Base-by-base conservation (phyloP, 495 filamentous ascomycete genomes). In the Cairneyella variabilis region DNA sequence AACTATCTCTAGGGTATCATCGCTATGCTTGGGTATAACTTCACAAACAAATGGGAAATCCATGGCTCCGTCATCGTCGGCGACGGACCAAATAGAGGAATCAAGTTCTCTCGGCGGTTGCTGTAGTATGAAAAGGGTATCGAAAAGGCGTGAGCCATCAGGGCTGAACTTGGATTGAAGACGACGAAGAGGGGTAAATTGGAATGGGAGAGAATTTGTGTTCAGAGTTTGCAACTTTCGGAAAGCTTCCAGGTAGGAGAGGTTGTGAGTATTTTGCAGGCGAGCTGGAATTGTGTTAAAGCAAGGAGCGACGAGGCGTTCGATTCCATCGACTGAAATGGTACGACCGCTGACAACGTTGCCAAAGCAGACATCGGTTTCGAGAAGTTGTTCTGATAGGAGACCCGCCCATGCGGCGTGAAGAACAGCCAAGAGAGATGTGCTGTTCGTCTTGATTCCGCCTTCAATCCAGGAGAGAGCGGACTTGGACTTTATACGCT, bases 231-330 rank as follows among this genome's bases (percentile, higher is more conserved):
- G 83, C 6, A 88, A 71, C 1, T 64, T 62, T 26, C 71, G 73
- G 53, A 75, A 59, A 25, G 62, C 58, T 49, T 61, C 62, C 6
- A 61, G 37, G 30, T 61, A 61, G 3, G 55, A 51, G n/a, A 59
- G 21, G 4, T 51, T 61, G 16, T 61, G 51, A 10, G 51, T 51
- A 22, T 59, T 43, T 63, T 65, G 54, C 74, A 86, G 65, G 17
- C 90, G 77, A n/a, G 90, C 68, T 1, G 91, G 90, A 18, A 96
- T 72, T 0, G 91, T 96, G 54, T 92, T 95, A 69, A 96, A 93
- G 63, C 89, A 90, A 1, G 91, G 91, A 1, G 86, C 84, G 18
- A 95, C 78, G 8, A 96, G 80, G 4, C 81, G 73, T 11, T 89
- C 79, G 23, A 92, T 74, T 3, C 76, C 74, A 20, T 85, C 75